These are phyloP conservation scores for Notholithocarpus densiflorus DNA, from an alignment of 306 rosid genomes.

Conservation along the genomic window DNA sequence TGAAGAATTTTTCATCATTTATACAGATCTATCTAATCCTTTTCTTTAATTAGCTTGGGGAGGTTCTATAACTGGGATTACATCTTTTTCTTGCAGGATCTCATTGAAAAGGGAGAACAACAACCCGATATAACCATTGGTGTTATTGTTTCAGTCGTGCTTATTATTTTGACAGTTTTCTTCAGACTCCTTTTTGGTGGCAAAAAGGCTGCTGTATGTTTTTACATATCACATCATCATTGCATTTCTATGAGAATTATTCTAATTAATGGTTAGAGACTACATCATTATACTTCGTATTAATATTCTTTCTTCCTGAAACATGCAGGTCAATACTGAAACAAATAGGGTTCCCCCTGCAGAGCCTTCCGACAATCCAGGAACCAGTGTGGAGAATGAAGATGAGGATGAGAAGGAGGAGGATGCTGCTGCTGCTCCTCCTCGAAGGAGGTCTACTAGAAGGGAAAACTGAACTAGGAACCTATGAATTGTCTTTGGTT, in stretches of 20 bases:
- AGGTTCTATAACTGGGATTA: neutral
- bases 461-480: constrained; percentile 46
- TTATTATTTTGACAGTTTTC: constrained; percentile 53
- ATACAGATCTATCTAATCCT: neutral
- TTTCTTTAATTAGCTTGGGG: neutral
- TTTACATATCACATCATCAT: neutral
- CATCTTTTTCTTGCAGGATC: constrained; percentile 45
- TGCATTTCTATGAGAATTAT: neutral
- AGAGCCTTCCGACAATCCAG: constrained; percentile 38
- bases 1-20: neutral
- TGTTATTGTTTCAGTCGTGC: constrained; percentile 51
- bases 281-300: neutral
- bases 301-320: constrained; percentile 2
- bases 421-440: constrained; percentile 17
- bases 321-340: constrained; percentile 40
- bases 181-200: constrained; percentile 73
- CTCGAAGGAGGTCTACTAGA: constrained; percentile 62
- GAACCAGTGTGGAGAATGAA: constrained; percentile 43
- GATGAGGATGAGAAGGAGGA: constrained; percentile 44
- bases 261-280: neutral
- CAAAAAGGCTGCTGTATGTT: constrained; percentile 41
- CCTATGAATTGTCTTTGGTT: neutral
- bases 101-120: constrained; percentile 75
- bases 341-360: constrained; percentile 27
- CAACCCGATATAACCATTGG: constrained; percentile 83